Evolutionary conservation across 805 yeast species (phyloP).

Genomic region (Metschnikowia bowlesiae): DNA sequence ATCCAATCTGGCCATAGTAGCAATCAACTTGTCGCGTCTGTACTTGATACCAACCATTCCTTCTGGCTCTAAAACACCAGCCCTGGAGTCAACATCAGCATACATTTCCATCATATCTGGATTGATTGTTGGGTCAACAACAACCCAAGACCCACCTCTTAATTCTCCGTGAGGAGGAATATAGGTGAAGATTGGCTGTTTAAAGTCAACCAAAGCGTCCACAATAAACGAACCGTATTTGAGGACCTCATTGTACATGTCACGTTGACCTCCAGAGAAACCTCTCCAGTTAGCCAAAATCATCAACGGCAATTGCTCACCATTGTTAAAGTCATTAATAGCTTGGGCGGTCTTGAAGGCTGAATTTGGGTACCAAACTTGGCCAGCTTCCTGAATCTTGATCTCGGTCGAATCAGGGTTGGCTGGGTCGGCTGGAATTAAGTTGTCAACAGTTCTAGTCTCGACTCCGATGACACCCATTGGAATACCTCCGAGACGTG

Average conservation of each 20-base stretch:
- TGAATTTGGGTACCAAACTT: constrained; percentile 99
- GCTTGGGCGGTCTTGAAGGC: constrained; percentile 99
- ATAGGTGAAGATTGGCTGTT: constrained; percentile 94
- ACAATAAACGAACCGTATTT: constrained; percentile 96
- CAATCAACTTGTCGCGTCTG: constrained; percentile 85
- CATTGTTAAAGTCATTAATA: constrained; percentile 92
- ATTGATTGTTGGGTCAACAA: constrained; percentile 97
- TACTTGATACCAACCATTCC: constrained; percentile 99
- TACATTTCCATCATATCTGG: constrained; percentile 99
- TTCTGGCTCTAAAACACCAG: constrained; percentile 97
- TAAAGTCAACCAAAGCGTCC: constrained; percentile 92
- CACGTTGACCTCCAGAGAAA: constrained; percentile 99
- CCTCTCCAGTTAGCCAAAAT: constrained; percentile 99
- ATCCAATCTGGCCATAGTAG: constrained; percentile 92
- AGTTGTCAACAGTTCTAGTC: constrained; percentile 82
- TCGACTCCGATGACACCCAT: constrained; percentile 98
- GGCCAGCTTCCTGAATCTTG: constrained; percentile 92
- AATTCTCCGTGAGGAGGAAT: constrained; percentile 98
- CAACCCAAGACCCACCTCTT: constrained; percentile 99
- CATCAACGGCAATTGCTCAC: constrained; percentile 97
- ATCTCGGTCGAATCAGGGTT: constrained; percentile 91
- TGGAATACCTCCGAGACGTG: constrained; percentile 98
- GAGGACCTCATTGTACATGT: constrained; percentile 97
- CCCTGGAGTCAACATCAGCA: constrained; percentile 93
- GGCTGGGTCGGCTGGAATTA: constrained; percentile 97